phyloP scores from a whole-genome alignment of 345 rosid genomes.

The Linum usitatissimum region DNA sequence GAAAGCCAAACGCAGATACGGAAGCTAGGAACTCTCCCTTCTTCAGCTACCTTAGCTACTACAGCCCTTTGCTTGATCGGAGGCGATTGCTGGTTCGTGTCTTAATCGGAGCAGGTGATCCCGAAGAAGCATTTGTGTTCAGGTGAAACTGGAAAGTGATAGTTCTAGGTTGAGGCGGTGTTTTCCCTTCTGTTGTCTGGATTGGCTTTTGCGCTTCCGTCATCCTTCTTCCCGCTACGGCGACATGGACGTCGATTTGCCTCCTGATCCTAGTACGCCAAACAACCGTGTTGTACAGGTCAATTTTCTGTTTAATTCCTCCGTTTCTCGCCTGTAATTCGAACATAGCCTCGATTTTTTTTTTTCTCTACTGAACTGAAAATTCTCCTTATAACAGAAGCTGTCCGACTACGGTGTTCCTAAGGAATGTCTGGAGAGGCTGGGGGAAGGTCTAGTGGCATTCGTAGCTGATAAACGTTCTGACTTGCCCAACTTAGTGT shows the following conservation, averaged over 20 bases:
- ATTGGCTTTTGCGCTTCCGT: slow-evolving; percentile 33
- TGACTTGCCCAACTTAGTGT: slow-evolving; percentile 36
- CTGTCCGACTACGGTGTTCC: slow-evolving; percentile 56
- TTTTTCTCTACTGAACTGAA: neutral
- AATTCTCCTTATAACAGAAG: slow-evolving; percentile 36
- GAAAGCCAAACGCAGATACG: too few species aligned
- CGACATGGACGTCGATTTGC: slow-evolving; percentile 52
- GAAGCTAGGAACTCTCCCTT: neutral
- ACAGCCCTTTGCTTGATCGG: neutral
- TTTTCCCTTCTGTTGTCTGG: slow-evolving; percentile 34
- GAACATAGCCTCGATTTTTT: neutral
- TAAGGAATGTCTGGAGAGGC: slow-evolving; percentile 29
- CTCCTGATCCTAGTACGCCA: slow-evolving; percentile 25
- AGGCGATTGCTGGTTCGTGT: neutral
- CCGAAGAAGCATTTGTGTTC: neutral
- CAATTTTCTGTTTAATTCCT: neutral
- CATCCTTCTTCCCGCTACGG: slow-evolving; percentile 16
- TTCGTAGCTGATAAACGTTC: slow-evolving; percentile 34
- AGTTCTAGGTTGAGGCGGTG: slow-evolving; percentile 39
- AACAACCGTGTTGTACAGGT: slow-evolving; percentile 39
- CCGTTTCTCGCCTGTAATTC: neutral
- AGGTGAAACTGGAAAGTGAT: slow-evolving; percentile 50
- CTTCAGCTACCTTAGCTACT: neutral
- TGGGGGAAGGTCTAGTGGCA: slow-evolving; percentile 37
- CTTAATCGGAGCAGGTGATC: neutral